phyloP scores from a whole-genome alignment of 192 early-diverging fungal species.

The Coemansia sp. region DNA sequence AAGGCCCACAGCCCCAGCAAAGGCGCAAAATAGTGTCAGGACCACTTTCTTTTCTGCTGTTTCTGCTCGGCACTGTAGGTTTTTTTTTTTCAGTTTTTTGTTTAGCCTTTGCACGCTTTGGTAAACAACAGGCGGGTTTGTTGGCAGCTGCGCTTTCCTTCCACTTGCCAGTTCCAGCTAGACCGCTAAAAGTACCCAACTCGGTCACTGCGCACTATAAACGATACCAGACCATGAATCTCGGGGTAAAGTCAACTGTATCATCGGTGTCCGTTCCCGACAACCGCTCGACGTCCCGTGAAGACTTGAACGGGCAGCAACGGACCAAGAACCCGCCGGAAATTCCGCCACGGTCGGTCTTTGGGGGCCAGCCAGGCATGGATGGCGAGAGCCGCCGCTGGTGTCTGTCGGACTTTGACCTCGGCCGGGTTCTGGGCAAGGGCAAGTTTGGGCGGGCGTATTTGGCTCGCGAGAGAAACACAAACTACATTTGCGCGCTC shows the following conservation, averaged over 20 bases:
- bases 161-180: too few relatives aligned
- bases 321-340: background rate
- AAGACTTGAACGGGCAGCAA: background rate
- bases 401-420: slow-evolving; percentile 81
- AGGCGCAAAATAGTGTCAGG: too few relatives aligned
- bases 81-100: too few relatives aligned
- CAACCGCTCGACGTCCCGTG: background rate
- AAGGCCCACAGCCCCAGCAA: too few relatives aligned
- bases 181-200: too few relatives aligned
- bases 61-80: too few relatives aligned
- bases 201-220: too few relatives aligned
- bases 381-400: slow-evolving; percentile 34
- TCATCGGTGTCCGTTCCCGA: background rate
- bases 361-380: background rate
- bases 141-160: too few relatives aligned
- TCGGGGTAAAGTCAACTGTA: background rate
- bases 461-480: slow-evolving; percentile 80
- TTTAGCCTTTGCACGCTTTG: too few relatives aligned
- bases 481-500: slow-evolving; percentile 84
- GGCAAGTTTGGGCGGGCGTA: slow-evolving; percentile 98
- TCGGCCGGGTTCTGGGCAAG: slow-evolving; percentile 81
- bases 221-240: too few relatives aligned
- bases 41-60: too few relatives aligned
- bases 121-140: too few relatives aligned
- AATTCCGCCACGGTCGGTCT: background rate